A percentile compares a stretch with the other conserved stretches of the same genome.
Conservation (phyloP, 768 basidiomycete genomes). For the Suillus alpinus region DNA sequence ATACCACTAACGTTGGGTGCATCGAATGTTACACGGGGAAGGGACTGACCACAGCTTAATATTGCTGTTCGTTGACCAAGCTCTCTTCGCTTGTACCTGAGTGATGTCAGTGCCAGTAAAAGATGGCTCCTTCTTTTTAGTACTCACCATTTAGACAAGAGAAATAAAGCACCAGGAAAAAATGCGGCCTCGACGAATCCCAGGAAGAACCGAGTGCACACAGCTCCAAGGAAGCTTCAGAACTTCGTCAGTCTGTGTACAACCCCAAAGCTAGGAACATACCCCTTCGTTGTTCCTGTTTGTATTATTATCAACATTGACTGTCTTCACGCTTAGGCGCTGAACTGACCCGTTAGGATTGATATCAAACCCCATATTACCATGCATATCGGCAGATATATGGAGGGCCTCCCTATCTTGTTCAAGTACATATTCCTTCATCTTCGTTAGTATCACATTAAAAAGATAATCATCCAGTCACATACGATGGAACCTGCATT, state of each 20-base stretch:
- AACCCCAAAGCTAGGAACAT: not conserved
- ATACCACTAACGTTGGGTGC: not conserved
- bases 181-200: constrained; percentile 75
- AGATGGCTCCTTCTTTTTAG: constrained; percentile 1
- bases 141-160: constrained; percentile 33
- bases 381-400: constrained; percentile 69
- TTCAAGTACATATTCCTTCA: constrained; percentile 69
- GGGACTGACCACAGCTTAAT: constrained; percentile 48
- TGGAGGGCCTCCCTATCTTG: constrained; percentile 63
- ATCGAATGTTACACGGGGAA: not conserved
- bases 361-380: constrained; percentile 67
- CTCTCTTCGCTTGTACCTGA: constrained; percentile 69
- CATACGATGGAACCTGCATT: constrained; percentile 78
- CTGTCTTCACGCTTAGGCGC: not conserved
- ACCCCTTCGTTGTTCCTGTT: constrained; percentile 42
- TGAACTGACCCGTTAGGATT: constrained; percentile 44
- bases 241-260: constrained; percentile 4
- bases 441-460: not conserved
- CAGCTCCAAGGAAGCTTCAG: constrained; percentile 57
- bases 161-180: constrained; percentile 59
- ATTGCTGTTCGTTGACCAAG: constrained; percentile 67
- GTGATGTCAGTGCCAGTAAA: constrained; percentile 55
- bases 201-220: constrained; percentile 71
- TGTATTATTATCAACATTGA: not conserved
- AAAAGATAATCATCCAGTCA: constrained; percentile 7